These are phyloP conservation scores for Calycina herbarum DNA, from an alignment of 2,329 filamentous ascomycete species.

Conservation along the genomic window DNA sequence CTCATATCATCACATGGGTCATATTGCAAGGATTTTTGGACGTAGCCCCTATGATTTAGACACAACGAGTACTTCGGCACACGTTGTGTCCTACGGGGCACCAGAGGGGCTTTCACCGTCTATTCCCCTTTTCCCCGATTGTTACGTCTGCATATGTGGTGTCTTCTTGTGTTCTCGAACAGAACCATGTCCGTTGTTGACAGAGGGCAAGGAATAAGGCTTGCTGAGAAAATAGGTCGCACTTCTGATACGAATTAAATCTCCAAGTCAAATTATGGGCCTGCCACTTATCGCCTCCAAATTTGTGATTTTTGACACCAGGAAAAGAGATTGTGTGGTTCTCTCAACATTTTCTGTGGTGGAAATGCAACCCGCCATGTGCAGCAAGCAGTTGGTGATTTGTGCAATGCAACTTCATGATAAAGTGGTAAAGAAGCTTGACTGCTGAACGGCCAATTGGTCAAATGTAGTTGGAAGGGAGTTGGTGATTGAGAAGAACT, in stretches of 20 bases:
- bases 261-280: neutral
- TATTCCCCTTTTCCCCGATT: neutral
- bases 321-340: neutral
- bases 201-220: neutral
- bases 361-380: neutral
- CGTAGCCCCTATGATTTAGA: neutral
- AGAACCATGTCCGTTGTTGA: neutral
- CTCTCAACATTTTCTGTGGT: neutral
- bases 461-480: neutral
- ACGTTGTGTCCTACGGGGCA: neutral
- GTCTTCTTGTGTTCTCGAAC: neutral
- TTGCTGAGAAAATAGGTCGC: neutral
- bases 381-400: neutral
- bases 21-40: neutral
- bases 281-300: neutral
- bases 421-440: neutral
- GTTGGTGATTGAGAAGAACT: slow-evolving; percentile 5
- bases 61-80: neutral
- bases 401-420: neutral
- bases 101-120: neutral
- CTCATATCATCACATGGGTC: neutral
- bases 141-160: neutral
- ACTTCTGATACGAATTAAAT: neutral
- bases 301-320: neutral
- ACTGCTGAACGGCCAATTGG: neutral